Evolutionary conservation across 2,329 filamentous ascomycete genomes (phyloP).

Genomic region (Sarocladium kiliense): DNA sequence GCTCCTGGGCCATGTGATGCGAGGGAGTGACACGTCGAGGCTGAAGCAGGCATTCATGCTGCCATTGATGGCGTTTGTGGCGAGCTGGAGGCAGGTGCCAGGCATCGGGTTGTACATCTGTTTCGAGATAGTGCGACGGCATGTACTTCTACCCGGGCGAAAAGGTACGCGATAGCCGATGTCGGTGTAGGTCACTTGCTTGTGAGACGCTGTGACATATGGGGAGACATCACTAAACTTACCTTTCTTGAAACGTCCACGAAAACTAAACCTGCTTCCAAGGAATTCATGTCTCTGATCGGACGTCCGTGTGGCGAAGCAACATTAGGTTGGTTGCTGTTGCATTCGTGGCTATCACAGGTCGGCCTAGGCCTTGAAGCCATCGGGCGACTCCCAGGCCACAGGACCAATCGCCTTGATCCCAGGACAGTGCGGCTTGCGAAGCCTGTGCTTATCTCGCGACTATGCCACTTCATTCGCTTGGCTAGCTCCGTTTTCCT

Average conservation of each 20-base stretch:
- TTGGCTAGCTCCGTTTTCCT: no score
- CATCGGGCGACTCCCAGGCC: neutral
- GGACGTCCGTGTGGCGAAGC: neutral
- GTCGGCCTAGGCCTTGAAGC: neutral
- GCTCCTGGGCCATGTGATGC: conserved; percentile 1
- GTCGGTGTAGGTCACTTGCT: no score
- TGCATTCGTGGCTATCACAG: neutral
- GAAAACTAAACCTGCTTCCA: neutral
- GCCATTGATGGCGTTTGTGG: neutral
- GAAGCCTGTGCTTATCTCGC: no score
- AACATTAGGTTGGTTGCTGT: neutral
- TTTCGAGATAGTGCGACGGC: neutral
- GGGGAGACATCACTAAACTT: neutral
- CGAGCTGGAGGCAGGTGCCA: neutral
- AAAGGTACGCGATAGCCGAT: no score
- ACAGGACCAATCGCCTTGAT: neutral
- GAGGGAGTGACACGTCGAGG: neutral
- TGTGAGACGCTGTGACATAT: no score
- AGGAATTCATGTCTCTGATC: neutral
- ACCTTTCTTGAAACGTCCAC: neutral
- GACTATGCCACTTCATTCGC: no score
- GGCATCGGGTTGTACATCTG: neutral
- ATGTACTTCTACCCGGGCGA: no score
- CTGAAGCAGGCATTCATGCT: neutral
- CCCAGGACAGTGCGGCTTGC: no score